Evolutionary conservation across 1,284 basidiomycete species (phyloP).

Genomic region (Earliella scabrosa): DNA sequence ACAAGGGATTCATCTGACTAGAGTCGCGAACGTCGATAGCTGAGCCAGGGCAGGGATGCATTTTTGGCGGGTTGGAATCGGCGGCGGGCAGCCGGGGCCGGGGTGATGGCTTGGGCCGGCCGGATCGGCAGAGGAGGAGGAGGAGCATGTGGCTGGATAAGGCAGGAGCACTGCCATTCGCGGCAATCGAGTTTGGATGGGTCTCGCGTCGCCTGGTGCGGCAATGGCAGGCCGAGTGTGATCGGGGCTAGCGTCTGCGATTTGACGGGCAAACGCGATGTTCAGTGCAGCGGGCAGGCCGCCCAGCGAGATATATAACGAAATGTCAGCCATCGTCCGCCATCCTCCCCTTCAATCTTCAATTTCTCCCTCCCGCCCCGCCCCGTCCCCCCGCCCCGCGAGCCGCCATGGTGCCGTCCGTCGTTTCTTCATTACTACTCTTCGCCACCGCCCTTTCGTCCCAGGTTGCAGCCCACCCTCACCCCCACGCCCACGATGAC

Average conservation of each 20-base stretch:
- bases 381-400: neutral
- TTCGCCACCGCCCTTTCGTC: conserved; percentile 15
- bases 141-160: conserved; percentile 1
- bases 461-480: conserved; percentile 8
- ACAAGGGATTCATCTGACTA: too few species aligned
- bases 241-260: conserved; percentile 14
- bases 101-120: too few species aligned
- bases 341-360: neutral
- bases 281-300: neutral
- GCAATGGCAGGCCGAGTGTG: conserved; percentile 24
- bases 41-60: too few species aligned
- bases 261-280: neutral
- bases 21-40: too few species aligned
- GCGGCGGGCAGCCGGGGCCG: too few species aligned
- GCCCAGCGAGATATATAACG: conserved; percentile 9
- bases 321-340: conserved; percentile 12
- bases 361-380: neutral
- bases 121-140: too few species aligned
- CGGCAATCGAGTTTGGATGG: neutral
- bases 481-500: conserved; percentile 16
- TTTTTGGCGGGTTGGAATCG: too few species aligned
- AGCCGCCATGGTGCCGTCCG: conserved; percentile 17
- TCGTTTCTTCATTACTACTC: conserved; percentile 19
- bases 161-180: conserved; percentile 16
- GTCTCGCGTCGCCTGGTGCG: conserved; percentile 4